Percentiles rank a stretch among this genome's conserved stretches.
Conservation (phyloP, 768 basidiomycete species). For the Suillus fuscotomentosus region DNA sequence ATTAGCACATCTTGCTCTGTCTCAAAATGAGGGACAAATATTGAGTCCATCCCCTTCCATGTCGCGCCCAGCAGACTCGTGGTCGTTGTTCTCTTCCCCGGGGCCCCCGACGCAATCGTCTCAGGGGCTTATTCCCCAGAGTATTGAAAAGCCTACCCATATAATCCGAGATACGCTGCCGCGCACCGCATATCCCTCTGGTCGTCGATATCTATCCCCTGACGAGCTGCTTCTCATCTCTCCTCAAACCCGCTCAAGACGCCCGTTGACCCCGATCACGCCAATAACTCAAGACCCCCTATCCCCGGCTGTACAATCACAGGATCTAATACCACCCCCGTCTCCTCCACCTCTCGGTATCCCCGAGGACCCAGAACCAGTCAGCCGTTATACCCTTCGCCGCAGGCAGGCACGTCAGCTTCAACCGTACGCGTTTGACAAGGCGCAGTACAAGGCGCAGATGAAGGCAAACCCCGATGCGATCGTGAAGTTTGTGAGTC, state of each 20-base stretch:
- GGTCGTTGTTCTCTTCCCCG: conserved; percentile 15
- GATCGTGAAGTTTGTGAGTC: conserved; percentile 51
- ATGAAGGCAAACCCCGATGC: conserved; percentile 63
- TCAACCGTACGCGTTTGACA: conserved; percentile 61
- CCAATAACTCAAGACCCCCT: not conserved
- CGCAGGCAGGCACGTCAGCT: conserved; percentile 53
- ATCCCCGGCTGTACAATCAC: not conserved
- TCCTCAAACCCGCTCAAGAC: conserved; percentile 2
- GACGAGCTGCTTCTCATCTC: conserved; percentile 22
- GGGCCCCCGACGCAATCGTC: conserved; percentile 6
- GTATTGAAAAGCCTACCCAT: conserved; percentile 15
- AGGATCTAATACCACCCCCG: not conserved
- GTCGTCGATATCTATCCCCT: conserved; percentile 16
- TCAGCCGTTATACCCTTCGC: conserved; percentile 54
- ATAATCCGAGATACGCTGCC: conserved; percentile 21
- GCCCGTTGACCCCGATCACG: not conserved
- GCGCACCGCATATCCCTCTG: conserved; percentile 2
- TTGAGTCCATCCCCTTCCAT: conserved; percentile 11
- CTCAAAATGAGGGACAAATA: conserved; percentile 1
- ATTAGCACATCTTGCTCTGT: conserved; percentile 2
- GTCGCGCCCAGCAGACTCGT: conserved; percentile 15
- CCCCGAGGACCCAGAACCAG: conserved; percentile 17
- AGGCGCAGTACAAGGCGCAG: conserved; percentile 47
- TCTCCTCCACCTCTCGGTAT: conserved; percentile 7
- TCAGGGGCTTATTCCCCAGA: not conserved